Evolutionary conservation across 2,329 filamentous ascomycete genomes (phyloP).

Genomic region (Hypoxylon sp.): DNA sequence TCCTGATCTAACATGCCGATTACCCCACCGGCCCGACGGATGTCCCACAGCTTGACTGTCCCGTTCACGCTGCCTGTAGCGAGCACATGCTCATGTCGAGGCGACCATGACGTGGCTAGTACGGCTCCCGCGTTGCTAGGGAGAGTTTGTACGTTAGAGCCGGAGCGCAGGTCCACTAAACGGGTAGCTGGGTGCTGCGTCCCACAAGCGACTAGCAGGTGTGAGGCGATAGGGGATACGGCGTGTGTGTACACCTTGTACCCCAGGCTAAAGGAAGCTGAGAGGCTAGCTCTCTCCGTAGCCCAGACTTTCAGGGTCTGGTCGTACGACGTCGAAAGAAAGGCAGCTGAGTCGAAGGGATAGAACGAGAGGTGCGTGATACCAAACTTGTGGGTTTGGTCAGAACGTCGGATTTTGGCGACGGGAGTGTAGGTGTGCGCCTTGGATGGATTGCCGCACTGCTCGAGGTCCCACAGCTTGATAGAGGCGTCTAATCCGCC

Average conservation of each 20-base stretch:
- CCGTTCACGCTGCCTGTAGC: slow-evolving; percentile 90
- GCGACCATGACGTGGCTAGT: slow-evolving; percentile 84
- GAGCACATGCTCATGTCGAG: slow-evolving; percentile 81
- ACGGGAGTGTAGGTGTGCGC: slow-evolving; percentile 69
- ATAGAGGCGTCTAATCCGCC: slow-evolving; percentile 89
- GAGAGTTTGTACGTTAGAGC: slow-evolving; percentile 79
- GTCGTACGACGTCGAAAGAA: slow-evolving; percentile 84
- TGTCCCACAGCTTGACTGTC: slow-evolving; percentile 87
- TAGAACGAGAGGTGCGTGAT: slow-evolving; percentile 85
- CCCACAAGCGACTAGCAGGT: slow-evolving; percentile 87
- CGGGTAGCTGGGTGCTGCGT: slow-evolving; percentile 88
- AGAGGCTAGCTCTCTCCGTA: slow-evolving; percentile 71
- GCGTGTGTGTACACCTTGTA: slow-evolving; percentile 83
- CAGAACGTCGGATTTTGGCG: slow-evolving; percentile 64
- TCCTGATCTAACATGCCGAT: slow-evolving; percentile 87
- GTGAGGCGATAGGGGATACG: slow-evolving; percentile 78
- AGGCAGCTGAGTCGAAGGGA: slow-evolving; percentile 81
- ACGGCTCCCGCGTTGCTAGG: slow-evolving; percentile 78
- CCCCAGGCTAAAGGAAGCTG: slow-evolving; percentile 77
- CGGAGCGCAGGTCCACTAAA: slow-evolving; percentile 88
- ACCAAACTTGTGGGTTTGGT: slow-evolving; percentile 73
- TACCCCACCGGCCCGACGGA: slow-evolving; percentile 81
- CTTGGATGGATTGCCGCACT: slow-evolving; percentile 61
- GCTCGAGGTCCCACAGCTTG: slow-evolving; percentile 88
- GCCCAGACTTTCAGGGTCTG: slow-evolving; percentile 82